Evolutionary conservation across 176 grass and related monocot genomes (phyloP), one percentile per base, ranked within the genome.

Genomic region (Secale cereale): DNA sequence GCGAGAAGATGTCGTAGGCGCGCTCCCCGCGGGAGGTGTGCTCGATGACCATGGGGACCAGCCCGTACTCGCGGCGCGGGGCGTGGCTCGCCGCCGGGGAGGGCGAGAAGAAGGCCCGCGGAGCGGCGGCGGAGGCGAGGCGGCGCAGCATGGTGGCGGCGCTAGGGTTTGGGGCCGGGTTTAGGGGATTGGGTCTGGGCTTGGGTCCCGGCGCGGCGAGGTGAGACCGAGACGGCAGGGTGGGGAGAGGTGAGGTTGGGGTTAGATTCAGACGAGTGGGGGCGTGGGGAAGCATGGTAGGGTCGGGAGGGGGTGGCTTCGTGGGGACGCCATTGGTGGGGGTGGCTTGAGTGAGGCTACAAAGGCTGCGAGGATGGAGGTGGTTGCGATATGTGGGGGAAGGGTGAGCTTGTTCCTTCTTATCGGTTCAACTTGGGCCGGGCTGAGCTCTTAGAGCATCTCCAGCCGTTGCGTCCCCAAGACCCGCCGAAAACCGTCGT

Each of bases 31-130:
- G 90, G 25, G 91, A 92, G 23, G 95, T 97, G 83, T 94, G 95
- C 79, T 97, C 95, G 65, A 97, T 89, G 33, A 97, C 95, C 95
- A 97, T 91, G 31, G 95, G 95, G 13, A 97, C 46, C 5, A 97
- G 86, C 13, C 92, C 89, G 30, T 94, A 94, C 84, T 85, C 78
- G 22, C 90, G 91, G 45, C 82, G 82, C 39, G 73, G 8, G 45
- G 83, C 75, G 85, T 62, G 76, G 1, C 29, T 83, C 10, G 81
- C 81, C 29, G 86, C 23, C 32, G 63, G 4, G 31, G 62, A 31
- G 37, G 76, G 39, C 16, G 76, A 81, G 81, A 22, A 84, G 85
- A 84, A 76, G 76, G 81, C 81, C 89, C 85, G 80, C 50, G 76
- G 76, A 54, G 81, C 76, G 48, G 26, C 50, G 62, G 82, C 65